A percentile compares a stretch with the other conserved stretches of the same genome.
Conservation (phyloP, 306 rosid species). For the Glycine tomentella region DNA sequence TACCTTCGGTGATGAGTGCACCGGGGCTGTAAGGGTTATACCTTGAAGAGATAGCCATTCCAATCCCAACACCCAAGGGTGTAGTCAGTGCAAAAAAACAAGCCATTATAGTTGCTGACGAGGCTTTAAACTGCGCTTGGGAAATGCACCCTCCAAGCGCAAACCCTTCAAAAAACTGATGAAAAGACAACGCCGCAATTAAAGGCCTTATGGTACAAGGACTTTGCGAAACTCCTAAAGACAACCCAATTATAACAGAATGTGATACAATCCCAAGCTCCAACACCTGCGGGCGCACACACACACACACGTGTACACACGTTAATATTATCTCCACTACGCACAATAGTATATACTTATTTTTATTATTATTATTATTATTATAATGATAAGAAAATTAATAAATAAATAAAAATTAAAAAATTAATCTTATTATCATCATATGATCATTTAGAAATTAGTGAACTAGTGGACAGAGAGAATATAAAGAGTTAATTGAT, state of each 20-base stretch:
- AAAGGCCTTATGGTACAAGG: constrained; percentile 91
- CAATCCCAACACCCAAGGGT: constrained; percentile 76
- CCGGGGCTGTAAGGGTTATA: constrained; percentile 75
- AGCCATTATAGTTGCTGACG: constrained; percentile 78
- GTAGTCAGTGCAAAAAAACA: constrained; percentile 85
- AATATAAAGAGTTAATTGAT: too few species aligned
- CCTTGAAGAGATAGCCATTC: constrained; percentile 66
- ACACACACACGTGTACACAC: too few species aligned
- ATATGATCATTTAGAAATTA: too few species aligned
- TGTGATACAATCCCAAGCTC: constrained; percentile 98
- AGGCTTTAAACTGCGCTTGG: constrained; percentile 79
- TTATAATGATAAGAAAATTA: too few species aligned
- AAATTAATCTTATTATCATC: too few species aligned
- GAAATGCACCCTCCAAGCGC: constrained; percentile 99
- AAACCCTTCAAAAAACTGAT: constrained; percentile 97
- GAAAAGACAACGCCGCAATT: constrained; percentile 88
- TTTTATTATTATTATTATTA: too few species aligned
- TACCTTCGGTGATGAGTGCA: constrained; percentile 80
- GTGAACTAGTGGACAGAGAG: too few species aligned
- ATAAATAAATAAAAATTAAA: too few species aligned
- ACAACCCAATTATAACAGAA: constrained; percentile 90
- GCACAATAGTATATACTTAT: too few species aligned
- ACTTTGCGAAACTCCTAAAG: constrained; percentile 90
- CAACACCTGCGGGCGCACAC: constrained; percentile 61
- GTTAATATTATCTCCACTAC: too few species aligned